Base-by-base conservation (phyloP, 2,329 filamentous ascomycete genomes). In the Fusarium neocosmosporiellum region DNA sequence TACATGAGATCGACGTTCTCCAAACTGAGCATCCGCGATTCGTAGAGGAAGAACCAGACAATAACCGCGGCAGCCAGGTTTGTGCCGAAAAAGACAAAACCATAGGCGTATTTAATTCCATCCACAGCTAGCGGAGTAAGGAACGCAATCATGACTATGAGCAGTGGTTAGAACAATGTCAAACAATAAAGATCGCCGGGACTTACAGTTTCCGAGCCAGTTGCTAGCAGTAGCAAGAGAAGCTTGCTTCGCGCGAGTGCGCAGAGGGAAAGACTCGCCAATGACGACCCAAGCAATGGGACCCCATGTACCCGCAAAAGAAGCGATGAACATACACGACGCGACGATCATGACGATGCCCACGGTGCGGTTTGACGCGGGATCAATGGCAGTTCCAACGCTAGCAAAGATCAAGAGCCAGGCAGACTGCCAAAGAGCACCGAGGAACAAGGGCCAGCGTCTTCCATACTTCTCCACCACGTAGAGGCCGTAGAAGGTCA, bases 1-100 rank as follows among this genome's bases (percentile, higher is more conserved):
- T 94, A 94, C 90, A 92, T 92, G 60, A 88, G 87, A 80, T 94
- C 91, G 65, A 94, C 89, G 74, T 93, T 90, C 82, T 94, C 92
- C n/a, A 94, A 85, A 14, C 89, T 90, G 11, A 92, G 86, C 43
- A 86, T 88, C 69, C 89, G 87, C 18, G 87, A 90, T 78, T 94
- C 91, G 79, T 89, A 91, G 63, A 93, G 86, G 81, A 92, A 92
- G 83, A 93, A 91, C 84, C 89, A 93, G 29, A 93, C 89, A 22
- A 92, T 79, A 0, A 88, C 75, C 2, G 89, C 86, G 2, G 87
- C 90, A 2, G 85, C 82, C 57, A 92, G 81, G 75, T 91, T 90
- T 78, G 89, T 91, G 4, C 84, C 89, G 0, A 88, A 88, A 76
- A 93, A 92, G 55, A 93, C 88, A 75, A 91, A 92, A 7, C 91